These are phyloP conservation scores for Melampsora larici-populina DNA, from an alignment of 1,284 basidiomycete species.

Conservation along the genomic window DNA sequence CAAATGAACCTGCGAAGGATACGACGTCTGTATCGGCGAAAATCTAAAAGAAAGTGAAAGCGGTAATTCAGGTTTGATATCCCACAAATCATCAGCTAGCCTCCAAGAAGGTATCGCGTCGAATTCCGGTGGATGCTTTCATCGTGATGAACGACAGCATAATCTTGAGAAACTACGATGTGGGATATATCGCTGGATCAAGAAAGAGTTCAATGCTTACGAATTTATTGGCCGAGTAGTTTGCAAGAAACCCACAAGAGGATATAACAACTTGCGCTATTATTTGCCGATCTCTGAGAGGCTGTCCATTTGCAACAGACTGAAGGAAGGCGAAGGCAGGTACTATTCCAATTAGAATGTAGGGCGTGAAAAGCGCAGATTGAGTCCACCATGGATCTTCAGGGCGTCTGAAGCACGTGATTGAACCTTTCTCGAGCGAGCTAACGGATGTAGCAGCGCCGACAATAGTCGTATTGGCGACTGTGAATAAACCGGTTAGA, in stretches of 20 bases:
- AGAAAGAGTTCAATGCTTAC: neutral
- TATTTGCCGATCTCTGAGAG: slow-evolving; percentile 66
- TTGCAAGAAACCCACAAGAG: slow-evolving; percentile 64
- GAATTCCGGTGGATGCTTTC: neutral
- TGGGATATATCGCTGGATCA: neutral
- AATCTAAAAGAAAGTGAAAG: neutral
- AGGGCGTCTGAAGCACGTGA: slow-evolving; percentile 66
- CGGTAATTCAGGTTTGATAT: neutral
- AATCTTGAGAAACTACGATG: neutral
- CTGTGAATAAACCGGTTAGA: slow-evolving; percentile 56
- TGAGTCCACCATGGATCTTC: slow-evolving; percentile 71
- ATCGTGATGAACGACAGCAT: no score
- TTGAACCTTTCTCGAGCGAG: slow-evolving; percentile 49
- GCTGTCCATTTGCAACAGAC: slow-evolving; percentile 72
- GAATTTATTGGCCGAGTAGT: slow-evolving; percentile 56
- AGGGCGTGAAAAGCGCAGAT: slow-evolving; percentile 63
- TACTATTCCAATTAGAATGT: slow-evolving; percentile 72
- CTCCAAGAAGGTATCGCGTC: neutral
- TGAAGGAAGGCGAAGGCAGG: slow-evolving; percentile 71
- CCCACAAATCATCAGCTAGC: neutral
- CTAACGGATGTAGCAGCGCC: slow-evolving; percentile 25
- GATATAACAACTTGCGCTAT: slow-evolving; percentile 79
- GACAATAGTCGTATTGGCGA: slow-evolving; percentile 59
- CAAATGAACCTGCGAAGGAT: neutral
- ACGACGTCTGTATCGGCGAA: neutral